Base-by-base conservation (phyloP, 2,329 filamentous ascomycete genomes). In the Nemania bipapillata region DNA sequence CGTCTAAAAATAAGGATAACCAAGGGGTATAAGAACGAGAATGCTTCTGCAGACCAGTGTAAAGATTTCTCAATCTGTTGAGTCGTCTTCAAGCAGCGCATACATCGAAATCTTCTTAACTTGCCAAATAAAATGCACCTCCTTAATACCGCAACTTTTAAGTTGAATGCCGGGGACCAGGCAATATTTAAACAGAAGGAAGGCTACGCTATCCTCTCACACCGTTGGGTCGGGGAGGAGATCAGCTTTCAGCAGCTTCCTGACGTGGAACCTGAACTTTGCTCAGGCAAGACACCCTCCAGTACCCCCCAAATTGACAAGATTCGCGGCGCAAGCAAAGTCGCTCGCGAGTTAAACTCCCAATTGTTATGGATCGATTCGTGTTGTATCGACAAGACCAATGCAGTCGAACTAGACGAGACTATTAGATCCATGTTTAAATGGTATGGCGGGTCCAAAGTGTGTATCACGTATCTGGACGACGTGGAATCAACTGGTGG, bases 331-430 rank as follows among this genome's bases (percentile, higher is more conserved):
- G 72, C 70, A 12, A 66, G 15, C 22, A 40, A 28, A 32, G 69
- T 28, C 6, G 75, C 76, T 7, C 35, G 58, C 6, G 57, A 69
- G 3, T 76, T 77, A 40, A 73, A 72, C n/a, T 63, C 76, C 12
- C 70, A 52, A 11, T 81, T 79, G 61, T 65, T 78, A 15, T 82
- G 80, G 80, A 70, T 80, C 7, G 80, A 81, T 58, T 80, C 65
- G 5, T 67, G 65, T 15, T 67, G 59, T 26, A 63, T 67, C 20
- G 52, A 67, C 24, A 35, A 40, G 75, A 3, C 45, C 2, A 63
- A 54, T 80, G 79, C 72, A 79, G 79, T 81, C 61, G 77, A 81
- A 63, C 78, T 79, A 61, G 68, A 63, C 2, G 78, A 75, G 61
- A 75, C 79, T 0, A 81, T 74, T 58, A 74, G 72, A 47, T 70